Evolutionary conservation across 1,139 yeast species (phyloP).

Genomic region (Saccharomyces hybrid): DNA sequence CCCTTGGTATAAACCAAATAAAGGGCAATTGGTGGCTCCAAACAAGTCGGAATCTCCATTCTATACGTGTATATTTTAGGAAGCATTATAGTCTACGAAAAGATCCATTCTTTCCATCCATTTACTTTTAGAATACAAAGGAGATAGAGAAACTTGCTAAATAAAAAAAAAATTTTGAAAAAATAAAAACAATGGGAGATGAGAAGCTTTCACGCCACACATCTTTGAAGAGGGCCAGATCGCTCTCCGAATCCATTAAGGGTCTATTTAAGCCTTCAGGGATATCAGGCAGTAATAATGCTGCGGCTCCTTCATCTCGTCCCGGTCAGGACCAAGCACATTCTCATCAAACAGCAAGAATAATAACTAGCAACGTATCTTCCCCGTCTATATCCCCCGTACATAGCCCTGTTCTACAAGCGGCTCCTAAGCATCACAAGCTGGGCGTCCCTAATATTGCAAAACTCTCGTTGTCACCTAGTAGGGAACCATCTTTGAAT

Average conservation of each 20-base stretch:
- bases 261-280: slow-evolving; percentile 19
- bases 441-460: slow-evolving; percentile 11
- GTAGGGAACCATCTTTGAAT: slow-evolving; percentile 11
- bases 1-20: background rate
- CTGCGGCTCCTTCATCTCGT: slow-evolving; percentile 5
- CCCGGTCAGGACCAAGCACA: background rate
- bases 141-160: slow-evolving; percentile 1
- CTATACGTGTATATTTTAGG: background rate
- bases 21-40: background rate
- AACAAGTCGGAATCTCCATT: background rate
- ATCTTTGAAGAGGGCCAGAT: slow-evolving; percentile 18
- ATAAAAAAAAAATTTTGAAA: background rate
- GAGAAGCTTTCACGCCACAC: slow-evolving; percentile 5
- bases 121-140: background rate
- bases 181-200: background rate
- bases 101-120: background rate
- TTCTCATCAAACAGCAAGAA: background rate
- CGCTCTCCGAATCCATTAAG: slow-evolving; percentile 26
- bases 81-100: background rate
- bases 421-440: slow-evolving; percentile 2
- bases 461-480: slow-evolving; percentile 14
- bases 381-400: slow-evolving; percentile 3
- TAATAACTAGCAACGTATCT: background rate
- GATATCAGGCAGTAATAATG: background rate
- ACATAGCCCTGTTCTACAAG: slow-evolving; percentile 4